phyloP scores from a whole-genome alignment of 352 stramenopile species.

The Globisporangium sylvaticum region DNA sequence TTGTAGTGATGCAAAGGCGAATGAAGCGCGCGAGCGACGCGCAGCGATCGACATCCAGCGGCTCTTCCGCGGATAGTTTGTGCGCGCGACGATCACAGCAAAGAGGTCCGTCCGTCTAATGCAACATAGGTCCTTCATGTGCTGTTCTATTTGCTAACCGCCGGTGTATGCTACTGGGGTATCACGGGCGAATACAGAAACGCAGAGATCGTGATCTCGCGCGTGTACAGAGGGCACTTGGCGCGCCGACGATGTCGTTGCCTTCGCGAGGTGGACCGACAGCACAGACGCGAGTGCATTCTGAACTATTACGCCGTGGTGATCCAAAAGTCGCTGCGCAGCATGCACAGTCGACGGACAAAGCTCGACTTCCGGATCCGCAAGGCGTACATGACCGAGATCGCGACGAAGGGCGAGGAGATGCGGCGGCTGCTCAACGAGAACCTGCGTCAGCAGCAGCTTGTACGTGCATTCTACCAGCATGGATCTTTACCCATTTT shows the following conservation, averaged over 20 bases:
- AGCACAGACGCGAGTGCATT: constrained; percentile 26
- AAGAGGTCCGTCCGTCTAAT: constrained; percentile 25
- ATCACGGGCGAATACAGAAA: too few species aligned
- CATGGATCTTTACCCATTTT: background rate
- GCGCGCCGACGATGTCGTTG: constrained; percentile 27
- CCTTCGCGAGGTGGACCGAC: constrained; percentile 16
- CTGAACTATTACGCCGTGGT: constrained; percentile 44
- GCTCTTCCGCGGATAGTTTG: constrained; percentile 50
- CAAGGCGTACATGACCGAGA: constrained; percentile 50
- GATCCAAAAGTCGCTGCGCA: constrained; percentile 57
- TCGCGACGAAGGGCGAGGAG: constrained; percentile 42
- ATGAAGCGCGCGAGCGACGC: constrained; percentile 30
- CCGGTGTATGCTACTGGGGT: too few species aligned
- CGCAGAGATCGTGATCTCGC: constrained; percentile 48
- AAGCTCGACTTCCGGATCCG: constrained; percentile 56
- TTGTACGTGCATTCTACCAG: constrained; percentile 12
- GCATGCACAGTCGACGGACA: constrained; percentile 37
- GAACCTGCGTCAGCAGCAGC: constrained; percentile 37
- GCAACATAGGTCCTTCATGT: too few species aligned
- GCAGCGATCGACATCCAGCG: constrained; percentile 60
- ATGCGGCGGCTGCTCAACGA: constrained; percentile 45
- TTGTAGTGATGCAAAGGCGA: constrained; percentile 43
- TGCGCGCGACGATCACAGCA: constrained; percentile 34
- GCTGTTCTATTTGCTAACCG: too few species aligned
- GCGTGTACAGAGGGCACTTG: constrained; percentile 57